phyloP scores from a whole-genome alignment of 2,329 filamentous ascomycete species.

The Hortaea sp. region DNA sequence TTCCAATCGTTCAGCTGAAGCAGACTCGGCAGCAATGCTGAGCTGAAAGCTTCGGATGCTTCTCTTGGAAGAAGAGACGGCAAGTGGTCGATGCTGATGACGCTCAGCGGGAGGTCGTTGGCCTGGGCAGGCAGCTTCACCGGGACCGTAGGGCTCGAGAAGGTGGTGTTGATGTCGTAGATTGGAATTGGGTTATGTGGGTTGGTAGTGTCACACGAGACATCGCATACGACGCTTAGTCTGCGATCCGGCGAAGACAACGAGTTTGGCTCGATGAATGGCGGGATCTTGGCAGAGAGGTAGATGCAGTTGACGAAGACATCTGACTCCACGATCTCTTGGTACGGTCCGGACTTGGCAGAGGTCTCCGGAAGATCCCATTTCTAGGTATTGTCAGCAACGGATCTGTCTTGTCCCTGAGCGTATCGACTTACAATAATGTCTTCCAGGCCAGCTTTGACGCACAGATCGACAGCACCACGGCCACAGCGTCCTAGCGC shows the following conservation, averaged over 20 bases:
- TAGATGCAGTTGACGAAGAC: slow-evolving; percentile 78
- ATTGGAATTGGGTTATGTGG: slow-evolving; percentile 67
- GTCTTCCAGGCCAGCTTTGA: slow-evolving; percentile 62
- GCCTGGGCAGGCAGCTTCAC: slow-evolving; percentile 53
- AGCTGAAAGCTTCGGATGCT: slow-evolving; percentile 75
- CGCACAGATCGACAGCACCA: slow-evolving; percentile 72
- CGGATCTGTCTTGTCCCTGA: not conserved
- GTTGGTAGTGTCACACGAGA: slow-evolving; percentile 65
- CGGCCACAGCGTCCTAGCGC: slow-evolving; percentile 66
- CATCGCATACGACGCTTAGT: slow-evolving; percentile 61
- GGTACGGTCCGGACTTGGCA: slow-evolving; percentile 41
- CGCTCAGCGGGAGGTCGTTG: slow-evolving; percentile 47
- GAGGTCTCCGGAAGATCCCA: slow-evolving; percentile 76
- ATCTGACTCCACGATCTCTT: slow-evolving; percentile 30
- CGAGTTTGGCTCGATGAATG: slow-evolving; percentile 65
- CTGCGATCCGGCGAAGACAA: slow-evolving; percentile 59
- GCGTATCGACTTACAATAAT: slow-evolving; percentile 39
- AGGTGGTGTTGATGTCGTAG: slow-evolving; percentile 77
- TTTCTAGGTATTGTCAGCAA: slow-evolving; percentile 25
- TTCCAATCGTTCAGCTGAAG: slow-evolving; percentile 66
- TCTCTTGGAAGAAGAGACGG: slow-evolving; percentile 77
- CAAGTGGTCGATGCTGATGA: slow-evolving; percentile 83
- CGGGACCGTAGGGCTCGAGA: slow-evolving; percentile 74
- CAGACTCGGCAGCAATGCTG: slow-evolving; percentile 66
- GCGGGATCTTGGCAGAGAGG: slow-evolving; percentile 65